phyloP scores from a whole-genome alignment of 805 yeast genomes.

The Teunomyces panamensis region DNA sequence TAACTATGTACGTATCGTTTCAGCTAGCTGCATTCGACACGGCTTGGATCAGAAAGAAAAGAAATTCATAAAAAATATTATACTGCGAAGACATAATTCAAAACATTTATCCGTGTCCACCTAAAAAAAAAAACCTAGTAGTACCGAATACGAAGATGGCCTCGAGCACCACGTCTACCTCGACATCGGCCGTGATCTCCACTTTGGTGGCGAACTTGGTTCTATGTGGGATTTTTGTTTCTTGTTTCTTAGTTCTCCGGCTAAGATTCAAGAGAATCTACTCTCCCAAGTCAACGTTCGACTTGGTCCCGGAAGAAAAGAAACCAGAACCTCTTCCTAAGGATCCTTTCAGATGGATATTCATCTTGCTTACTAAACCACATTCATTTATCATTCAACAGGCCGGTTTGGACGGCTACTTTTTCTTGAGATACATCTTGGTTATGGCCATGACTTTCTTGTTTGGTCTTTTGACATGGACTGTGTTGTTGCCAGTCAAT shows the following conservation, averaged over 20 bases:
- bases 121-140: conserved; percentile 15
- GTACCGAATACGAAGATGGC: background rate
- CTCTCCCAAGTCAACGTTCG: conserved; percentile 73
- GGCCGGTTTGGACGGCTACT: conserved; percentile 92
- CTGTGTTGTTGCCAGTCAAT: conserved; percentile 79
- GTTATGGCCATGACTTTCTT: conserved; percentile 49
- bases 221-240: conserved; percentile 59
- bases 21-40: background rate
- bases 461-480: conserved; percentile 50
- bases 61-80: background rate
- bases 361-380: conserved; percentile 59
- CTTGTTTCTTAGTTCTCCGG: conserved; percentile 63
- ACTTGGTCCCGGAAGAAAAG: conserved; percentile 55
- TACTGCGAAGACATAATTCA: background rate
- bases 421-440: conserved; percentile 76
- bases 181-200: conserved; percentile 74
- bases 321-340: conserved; percentile 71
- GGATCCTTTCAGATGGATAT: conserved; percentile 71
- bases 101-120: background rate
- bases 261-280: conserved; percentile 70
- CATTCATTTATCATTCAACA: conserved; percentile 78
- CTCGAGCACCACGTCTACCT: conserved; percentile 36
- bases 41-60: conserved; percentile 4
- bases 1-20: background rate
- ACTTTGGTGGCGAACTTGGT: conserved; percentile 67